Base-by-base conservation (phyloP, 352 stramenopile species). In the Phytophthora rubi region DNA sequence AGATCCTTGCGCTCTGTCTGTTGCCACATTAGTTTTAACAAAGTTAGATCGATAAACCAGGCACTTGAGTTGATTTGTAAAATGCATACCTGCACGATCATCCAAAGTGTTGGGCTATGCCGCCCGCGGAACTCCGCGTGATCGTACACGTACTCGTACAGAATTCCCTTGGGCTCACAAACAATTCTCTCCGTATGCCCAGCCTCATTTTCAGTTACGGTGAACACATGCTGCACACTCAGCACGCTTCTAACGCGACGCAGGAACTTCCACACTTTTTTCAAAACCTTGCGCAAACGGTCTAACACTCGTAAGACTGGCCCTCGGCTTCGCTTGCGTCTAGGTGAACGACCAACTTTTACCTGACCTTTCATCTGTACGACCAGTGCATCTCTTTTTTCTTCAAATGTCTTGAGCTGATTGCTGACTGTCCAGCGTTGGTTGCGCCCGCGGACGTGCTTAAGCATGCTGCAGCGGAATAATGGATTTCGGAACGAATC, bases 101-200 rank as follows among this genome's bases (percentile, higher is more conserved):
- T 59, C 42, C 67, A 66, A 16, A 94, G 58, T 9, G 87, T 92
- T 26, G 82, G 81, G 44, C 87, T 93, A 4, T 69, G 62, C 2
- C 84, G 73, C 32, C 83, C 82, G 0, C 81, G 72, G 37, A 90
- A 89, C 62, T 94, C 87, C 23, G 86, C 83, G 48, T 91, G 76
- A 35, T 94, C 85, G 59, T 93, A 94, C n/a, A 86, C 62, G 53
- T 93, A 94, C 66, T 94, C 87, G 67, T 92, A 93, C 44, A 94
- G 58, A 49, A 94, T 91, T 13, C 85, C 87, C 61, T 92, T 94
- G 0, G 87, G 84, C 23, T 94, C 86, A 37, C 85, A 88, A 13
- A 94, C 88, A 54, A 94, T 91, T 58, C 62, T 80, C 39, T 86
- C 71, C 32, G 82, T 86, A 39, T 81, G 58, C 6, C 65, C 59